A percentile compares a stretch with the other conserved stretches of the same genome.
These are phyloP conservation scores for Lepiota brunneoincarnata DNA, from an alignment of 768 basidiomycete genomes.

Conservation along the genomic window DNA sequence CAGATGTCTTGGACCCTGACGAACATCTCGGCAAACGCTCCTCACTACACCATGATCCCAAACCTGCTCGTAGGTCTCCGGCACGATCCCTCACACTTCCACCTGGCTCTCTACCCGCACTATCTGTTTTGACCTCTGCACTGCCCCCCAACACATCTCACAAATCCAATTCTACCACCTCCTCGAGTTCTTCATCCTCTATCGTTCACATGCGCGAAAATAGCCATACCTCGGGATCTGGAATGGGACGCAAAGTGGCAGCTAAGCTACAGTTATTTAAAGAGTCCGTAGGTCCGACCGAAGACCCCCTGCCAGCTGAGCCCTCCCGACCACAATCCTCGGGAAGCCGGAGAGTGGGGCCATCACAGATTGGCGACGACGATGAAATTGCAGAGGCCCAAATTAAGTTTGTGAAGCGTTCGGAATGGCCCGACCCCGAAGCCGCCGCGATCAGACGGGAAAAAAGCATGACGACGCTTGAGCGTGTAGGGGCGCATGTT, in stretches of 20 bases:
- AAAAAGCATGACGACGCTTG: slow-evolving; percentile 59
- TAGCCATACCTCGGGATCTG: slow-evolving; percentile 31
- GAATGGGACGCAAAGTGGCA: slow-evolving; percentile 80
- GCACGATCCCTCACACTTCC: slow-evolving; percentile 40
- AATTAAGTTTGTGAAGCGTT: slow-evolving; percentile 80
- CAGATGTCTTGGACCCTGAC: slow-evolving; percentile 6
- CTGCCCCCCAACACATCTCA: slow-evolving; percentile 32
- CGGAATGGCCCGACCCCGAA: slow-evolving; percentile 84
- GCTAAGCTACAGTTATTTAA: slow-evolving; percentile 81
- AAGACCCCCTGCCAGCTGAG: slow-evolving; percentile 29
- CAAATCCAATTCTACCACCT: slow-evolving; percentile 31
- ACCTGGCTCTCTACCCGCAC: slow-evolving; percentile 21
- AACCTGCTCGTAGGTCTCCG: slow-evolving; percentile 26
- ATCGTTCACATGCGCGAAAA: slow-evolving; percentile 27
- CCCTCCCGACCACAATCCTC: slow-evolving; percentile 28
- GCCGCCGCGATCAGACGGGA: slow-evolving; percentile 66
- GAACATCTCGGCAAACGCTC: slow-evolving; percentile 11
- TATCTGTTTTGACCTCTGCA: slow-evolving; percentile 30
- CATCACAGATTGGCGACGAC: slow-evolving; percentile 36
- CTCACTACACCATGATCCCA: slow-evolving; percentile 15
- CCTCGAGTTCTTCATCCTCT: slow-evolving; percentile 26
- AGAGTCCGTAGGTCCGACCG: slow-evolving; percentile 51
- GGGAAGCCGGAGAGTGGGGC: slow-evolving; percentile 19
- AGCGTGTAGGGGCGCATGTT: slow-evolving; percentile 55
- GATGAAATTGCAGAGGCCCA: slow-evolving; percentile 63